These are phyloP conservation scores for Strobilomyces dryophilus DNA, from an alignment of 768 basidiomycete species.

Conservation along the genomic window DNA sequence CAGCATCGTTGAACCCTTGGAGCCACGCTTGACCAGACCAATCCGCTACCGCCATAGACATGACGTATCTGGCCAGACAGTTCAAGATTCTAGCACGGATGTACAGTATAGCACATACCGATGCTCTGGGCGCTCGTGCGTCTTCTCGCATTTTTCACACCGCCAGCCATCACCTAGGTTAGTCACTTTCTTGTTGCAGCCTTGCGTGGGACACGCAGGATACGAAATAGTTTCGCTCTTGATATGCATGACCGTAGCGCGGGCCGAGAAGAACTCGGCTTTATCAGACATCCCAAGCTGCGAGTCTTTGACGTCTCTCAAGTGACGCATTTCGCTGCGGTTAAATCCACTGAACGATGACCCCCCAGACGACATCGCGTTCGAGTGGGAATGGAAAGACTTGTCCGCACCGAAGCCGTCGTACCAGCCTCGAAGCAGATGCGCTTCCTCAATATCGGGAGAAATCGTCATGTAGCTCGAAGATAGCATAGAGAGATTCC, in stretches of 20 bases:
- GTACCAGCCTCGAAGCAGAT: conserved; percentile 88
- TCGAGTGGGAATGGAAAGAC: conserved; percentile 71
- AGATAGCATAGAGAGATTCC: conserved; percentile 80
- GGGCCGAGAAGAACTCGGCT: conserved; percentile 71
- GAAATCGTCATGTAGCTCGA: conserved; percentile 79
- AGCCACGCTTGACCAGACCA: conserved; percentile 89
- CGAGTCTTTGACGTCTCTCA: conserved; percentile 75
- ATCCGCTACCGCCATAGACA: conserved; percentile 87
- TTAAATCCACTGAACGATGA: conserved; percentile 49
- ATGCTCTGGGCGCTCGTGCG: conserved; percentile 66
- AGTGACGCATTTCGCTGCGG: conserved; percentile 65
- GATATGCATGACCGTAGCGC: conserved; percentile 87
- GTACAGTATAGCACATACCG: conserved; percentile 48
- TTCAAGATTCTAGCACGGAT: conserved; percentile 4
- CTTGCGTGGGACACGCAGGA: conserved; percentile 77
- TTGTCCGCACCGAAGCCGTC: conserved; percentile 61
- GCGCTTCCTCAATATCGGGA: conserved; percentile 90
- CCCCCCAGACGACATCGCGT: conserved; percentile 33
- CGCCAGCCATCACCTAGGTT: conserved; percentile 70
- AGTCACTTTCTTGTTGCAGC: conserved; percentile 88
- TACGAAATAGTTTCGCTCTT: conserved; percentile 80
- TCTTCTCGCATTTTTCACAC: conserved; percentile 89
- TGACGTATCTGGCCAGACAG: conserved; percentile 55
- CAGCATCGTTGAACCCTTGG: conserved; percentile 91
- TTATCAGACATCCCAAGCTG: conserved; percentile 75